These are phyloP conservation scores for Scleroderma citrinum DNA, from an alignment of 768 basidiomycete species.

Conservation along the genomic window DNA sequence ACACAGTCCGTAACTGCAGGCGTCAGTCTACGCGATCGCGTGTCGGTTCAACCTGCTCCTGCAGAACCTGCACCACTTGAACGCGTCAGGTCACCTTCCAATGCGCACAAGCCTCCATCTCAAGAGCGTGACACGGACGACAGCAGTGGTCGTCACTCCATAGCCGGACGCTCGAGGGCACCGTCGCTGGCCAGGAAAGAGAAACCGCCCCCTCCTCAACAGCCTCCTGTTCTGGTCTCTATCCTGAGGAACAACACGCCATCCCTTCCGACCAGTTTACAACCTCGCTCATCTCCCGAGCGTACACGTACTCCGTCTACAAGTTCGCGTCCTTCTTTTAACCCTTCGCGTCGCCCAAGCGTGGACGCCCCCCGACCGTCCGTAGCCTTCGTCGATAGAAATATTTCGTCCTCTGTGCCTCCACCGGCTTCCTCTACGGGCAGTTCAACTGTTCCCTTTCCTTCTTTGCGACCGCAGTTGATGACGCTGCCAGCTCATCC, in stretches of 20 bases:
- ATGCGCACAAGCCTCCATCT: constrained; percentile 6
- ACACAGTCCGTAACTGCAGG: not conserved
- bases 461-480: constrained; percentile 4
- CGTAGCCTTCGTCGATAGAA: constrained; percentile 3
- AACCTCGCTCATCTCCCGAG: constrained; percentile 13
- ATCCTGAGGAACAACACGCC: constrained; percentile 3
- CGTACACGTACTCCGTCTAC: constrained; percentile 13
- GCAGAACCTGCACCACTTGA: constrained; percentile 11
- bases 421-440: not conserved
- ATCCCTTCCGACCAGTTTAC: constrained; percentile 8
- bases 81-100: constrained; percentile 18
- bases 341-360: constrained; percentile 11
- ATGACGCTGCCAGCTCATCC: not conserved
- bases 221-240: constrained; percentile 6
- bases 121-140: constrained; percentile 5
- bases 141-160: constrained; percentile 3
- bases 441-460: constrained; percentile 8
- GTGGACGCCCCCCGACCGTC: constrained; percentile 7
- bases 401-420: not conserved
- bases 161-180: constrained; percentile 10
- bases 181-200: constrained; percentile 14
- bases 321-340: constrained; percentile 11
- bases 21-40: constrained; percentile 4
- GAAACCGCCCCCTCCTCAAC: not conserved
- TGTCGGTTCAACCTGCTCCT: constrained; percentile 5